A percentile compares a stretch with the other conserved stretches of the same genome.
Evolutionary conservation across 495 filamentous ascomycete genomes (phyloP).

Genomic region (Tuber magnatum): DNA sequence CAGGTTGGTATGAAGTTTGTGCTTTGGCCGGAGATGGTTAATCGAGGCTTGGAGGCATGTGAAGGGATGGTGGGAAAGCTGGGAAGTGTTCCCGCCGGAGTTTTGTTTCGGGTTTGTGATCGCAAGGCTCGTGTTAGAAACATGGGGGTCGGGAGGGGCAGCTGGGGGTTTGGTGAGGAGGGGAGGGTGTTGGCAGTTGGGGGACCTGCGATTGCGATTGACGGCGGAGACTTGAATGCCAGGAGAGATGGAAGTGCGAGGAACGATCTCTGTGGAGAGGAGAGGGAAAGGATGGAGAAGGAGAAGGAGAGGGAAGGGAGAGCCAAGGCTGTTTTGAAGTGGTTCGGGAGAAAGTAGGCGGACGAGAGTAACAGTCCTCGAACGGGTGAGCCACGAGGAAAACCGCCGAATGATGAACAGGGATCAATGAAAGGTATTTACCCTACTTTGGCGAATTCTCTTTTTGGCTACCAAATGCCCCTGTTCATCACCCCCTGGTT

Average conservation of each 20-base stretch:
- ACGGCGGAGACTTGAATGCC: not conserved
- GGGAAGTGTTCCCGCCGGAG: not conserved
- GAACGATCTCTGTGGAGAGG: not conserved
- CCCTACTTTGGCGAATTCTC: no score
- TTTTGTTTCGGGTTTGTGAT: constrained; percentile 17
- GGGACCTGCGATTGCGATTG: not conserved
- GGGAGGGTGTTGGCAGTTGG: constrained; percentile 18
- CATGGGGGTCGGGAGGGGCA: constrained; percentile 11
- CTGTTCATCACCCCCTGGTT: no score
- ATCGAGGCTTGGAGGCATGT: not conserved
- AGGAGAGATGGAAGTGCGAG: not conserved
- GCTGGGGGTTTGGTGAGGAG: constrained; percentile 28
- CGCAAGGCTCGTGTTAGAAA: constrained; percentile 4
- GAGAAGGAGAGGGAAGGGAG: not conserved
- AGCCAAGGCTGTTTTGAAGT: not conserved
- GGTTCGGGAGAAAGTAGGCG: not conserved
- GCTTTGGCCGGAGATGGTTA: constrained; percentile 4
- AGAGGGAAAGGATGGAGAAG: not conserved
- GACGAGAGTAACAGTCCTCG: no score
- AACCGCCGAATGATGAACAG: no score
- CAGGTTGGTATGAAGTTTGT: constrained; percentile 20
- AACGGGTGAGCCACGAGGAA: no score
- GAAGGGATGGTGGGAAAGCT: not conserved
- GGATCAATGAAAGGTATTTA: no score
- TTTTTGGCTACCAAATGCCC: no score